phyloP scores from a whole-genome alignment of 176 grass and related monocot genomes.

The Pharus latifolius region DNA sequence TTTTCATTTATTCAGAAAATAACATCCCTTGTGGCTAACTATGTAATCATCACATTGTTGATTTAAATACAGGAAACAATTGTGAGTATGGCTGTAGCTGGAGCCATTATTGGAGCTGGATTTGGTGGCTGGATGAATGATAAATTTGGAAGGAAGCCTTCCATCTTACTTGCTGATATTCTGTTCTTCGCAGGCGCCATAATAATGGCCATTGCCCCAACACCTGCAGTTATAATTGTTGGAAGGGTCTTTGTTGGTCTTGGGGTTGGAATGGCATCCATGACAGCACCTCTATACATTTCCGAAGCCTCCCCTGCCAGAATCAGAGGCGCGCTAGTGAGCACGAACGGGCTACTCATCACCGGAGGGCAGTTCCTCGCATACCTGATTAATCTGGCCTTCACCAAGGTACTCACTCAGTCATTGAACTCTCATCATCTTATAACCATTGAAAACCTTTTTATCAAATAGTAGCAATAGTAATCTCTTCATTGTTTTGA shows the following conservation, averaged over 20 bases:
- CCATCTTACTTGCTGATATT: slow-evolving; percentile 69
- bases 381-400: slow-evolving; percentile 95
- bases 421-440: background rate
- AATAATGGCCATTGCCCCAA: slow-evolving; percentile 69
- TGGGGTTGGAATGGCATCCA: slow-evolving; percentile 95
- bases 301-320: slow-evolving; percentile 93
- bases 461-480: background rate
- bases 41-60: background rate
- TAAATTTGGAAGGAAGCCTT: slow-evolving; percentile 68
- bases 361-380: slow-evolving; percentile 92
- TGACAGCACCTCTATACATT: slow-evolving; percentile 95
- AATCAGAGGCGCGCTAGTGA: slow-evolving; percentile 86
- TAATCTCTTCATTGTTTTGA: background rate
- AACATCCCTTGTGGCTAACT: background rate
- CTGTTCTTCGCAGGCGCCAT: slow-evolving; percentile 64
- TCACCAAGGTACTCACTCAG: slow-evolving; percentile 45
- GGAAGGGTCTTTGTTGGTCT: slow-evolving; percentile 91
- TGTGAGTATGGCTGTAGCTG: slow-evolving; percentile 95
- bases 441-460: background rate
- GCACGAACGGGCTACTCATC: slow-evolving; percentile 85
- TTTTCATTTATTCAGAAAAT: background rate
- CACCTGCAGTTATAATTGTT: slow-evolving; percentile 69
- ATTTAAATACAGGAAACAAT: slow-evolving; percentile 66
- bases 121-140: slow-evolving; percentile 98
- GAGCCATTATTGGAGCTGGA: slow-evolving; percentile 85